Evolutionary conservation across 495 filamentous ascomycete species (phyloP).

Genomic region (Polyplosphaeria fusca): DNA sequence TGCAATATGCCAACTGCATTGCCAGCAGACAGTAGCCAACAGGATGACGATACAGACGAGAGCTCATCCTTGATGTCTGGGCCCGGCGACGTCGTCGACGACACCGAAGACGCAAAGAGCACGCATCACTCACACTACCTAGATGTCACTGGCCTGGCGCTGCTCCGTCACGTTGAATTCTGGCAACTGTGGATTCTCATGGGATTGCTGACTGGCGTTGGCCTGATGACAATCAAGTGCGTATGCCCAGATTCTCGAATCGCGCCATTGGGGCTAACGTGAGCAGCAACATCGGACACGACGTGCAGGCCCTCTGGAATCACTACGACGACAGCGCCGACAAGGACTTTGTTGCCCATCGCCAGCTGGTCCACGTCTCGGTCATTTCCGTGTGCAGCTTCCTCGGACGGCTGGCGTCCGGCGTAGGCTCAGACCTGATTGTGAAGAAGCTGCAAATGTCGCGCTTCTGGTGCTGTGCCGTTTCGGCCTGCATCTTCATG

Average conservation of each 20-base stretch:
- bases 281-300: conserved; percentile 88
- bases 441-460: conserved; percentile 74
- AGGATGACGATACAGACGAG: conserved; percentile 58
- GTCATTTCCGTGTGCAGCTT: conserved; percentile 86
- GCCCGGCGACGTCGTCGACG: conserved; percentile 43
- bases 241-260: conserved; percentile 39
- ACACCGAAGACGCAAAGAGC: conserved; percentile 47
- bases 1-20: too few relatives aligned
- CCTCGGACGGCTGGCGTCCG: conserved; percentile 71
- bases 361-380: conserved; percentile 89
- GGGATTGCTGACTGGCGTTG: conserved; percentile 85
- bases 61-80: conserved; percentile 77
- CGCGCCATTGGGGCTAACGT: conserved; percentile 2
- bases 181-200: conserved; percentile 86
- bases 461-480: conserved; percentile 83
- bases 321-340: conserved; percentile 72
- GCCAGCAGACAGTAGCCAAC: conserved; percentile 26
- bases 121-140: conserved; percentile 62
- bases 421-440: conserved; percentile 86
- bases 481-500: conserved; percentile 74
- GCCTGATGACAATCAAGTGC: conserved; percentile 98
- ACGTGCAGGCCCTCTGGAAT: conserved; percentile 75
- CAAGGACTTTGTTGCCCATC: conserved; percentile 71
- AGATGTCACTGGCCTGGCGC: conserved; percentile 84
- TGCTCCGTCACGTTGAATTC: conserved; percentile 76